Conservation (phyloP, 2,329 filamentous ascomycete genomes). For the Rhinocladiella mackenziei region DNA sequence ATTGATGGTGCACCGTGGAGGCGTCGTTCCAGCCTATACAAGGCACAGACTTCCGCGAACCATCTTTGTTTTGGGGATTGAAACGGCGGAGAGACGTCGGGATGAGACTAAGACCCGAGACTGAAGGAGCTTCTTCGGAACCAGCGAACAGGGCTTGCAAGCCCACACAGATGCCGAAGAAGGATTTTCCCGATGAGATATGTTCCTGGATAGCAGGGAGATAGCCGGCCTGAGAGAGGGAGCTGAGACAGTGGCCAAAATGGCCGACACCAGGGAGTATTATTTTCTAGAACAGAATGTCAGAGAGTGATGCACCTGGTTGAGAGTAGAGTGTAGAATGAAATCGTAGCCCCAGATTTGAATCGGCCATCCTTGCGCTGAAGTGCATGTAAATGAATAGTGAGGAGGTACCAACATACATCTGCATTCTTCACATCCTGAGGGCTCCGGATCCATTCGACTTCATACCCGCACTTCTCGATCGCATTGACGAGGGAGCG, state of each 20-base stretch:
- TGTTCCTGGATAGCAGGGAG: slow-evolving; percentile 76
- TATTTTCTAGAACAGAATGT: slow-evolving; percentile 63
- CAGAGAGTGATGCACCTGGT: not conserved
- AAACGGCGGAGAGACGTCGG: slow-evolving; percentile 70
- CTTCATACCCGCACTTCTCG: slow-evolving; percentile 86
- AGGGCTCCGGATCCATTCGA: slow-evolving; percentile 86
- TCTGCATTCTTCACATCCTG: slow-evolving; percentile 80
- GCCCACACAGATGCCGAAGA: slow-evolving; percentile 96
- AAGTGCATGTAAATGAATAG: not conserved
- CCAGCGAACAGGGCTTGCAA: slow-evolving; percentile 84
- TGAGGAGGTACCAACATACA: slow-evolving; percentile 48
- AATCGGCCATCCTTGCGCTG: not conserved
- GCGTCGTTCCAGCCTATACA: slow-evolving; percentile 99
- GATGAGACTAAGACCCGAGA: slow-evolving; percentile 72
- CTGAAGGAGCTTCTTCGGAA: slow-evolving; percentile 70
- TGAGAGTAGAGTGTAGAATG: not conserved
- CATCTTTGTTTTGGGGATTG: slow-evolving; percentile 41
- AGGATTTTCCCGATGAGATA: slow-evolving; percentile 87
- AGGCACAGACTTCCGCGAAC: slow-evolving; percentile 62
- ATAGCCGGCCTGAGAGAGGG: slow-evolving; percentile 77
- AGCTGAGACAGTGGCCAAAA: slow-evolving; percentile 90
- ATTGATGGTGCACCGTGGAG: slow-evolving; percentile 49
- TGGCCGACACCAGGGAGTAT: slow-evolving; percentile 96
- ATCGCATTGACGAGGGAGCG: slow-evolving; percentile 93
- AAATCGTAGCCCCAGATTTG: too few species aligned